A percentile compares a stretch with the other conserved stretches of the same genome.
phyloP scores from a whole-genome alignment of 495 filamentous ascomycete genomes.

The Chaetomium tenue region DNA sequence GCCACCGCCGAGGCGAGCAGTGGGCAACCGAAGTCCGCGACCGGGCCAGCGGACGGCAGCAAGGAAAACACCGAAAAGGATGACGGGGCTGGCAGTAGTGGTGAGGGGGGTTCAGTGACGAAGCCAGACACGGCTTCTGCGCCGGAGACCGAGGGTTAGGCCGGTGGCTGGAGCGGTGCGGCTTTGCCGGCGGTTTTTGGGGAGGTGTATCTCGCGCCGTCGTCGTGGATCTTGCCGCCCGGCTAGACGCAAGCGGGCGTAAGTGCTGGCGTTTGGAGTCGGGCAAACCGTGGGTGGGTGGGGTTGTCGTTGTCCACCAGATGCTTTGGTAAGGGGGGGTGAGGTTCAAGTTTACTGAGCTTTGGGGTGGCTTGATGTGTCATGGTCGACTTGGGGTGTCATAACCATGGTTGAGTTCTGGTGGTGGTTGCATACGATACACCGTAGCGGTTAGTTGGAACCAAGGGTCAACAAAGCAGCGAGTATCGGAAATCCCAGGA shows the following conservation, averaged over 20 bases:
- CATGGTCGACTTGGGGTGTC: no score
- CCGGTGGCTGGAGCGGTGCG: neutral
- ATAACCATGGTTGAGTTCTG: neutral
- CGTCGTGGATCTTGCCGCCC: no score
- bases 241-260: no score
- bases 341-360: no score
- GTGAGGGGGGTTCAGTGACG: neutral
- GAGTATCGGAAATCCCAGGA: neutral
- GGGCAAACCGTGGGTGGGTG: no score
- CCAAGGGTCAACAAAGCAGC: neutral
- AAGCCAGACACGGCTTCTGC: neutral
- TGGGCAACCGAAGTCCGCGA: neutral
- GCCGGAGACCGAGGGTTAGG: neutral
- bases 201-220: no score
- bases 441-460: neutral
- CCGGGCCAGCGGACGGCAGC: neutral
- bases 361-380: no score
- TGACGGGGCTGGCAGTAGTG: neutral
- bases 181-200: neutral
- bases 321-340: no score
- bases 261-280: no score
- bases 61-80: neutral
- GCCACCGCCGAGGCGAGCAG: neutral
- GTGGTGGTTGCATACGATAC: neutral
- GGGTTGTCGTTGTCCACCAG: no score